Evolutionary conservation across 2,329 filamentous ascomycete species (phyloP), one percentile per base, ranked within the genome.

Genomic region (Stemphylium beticola): DNA sequence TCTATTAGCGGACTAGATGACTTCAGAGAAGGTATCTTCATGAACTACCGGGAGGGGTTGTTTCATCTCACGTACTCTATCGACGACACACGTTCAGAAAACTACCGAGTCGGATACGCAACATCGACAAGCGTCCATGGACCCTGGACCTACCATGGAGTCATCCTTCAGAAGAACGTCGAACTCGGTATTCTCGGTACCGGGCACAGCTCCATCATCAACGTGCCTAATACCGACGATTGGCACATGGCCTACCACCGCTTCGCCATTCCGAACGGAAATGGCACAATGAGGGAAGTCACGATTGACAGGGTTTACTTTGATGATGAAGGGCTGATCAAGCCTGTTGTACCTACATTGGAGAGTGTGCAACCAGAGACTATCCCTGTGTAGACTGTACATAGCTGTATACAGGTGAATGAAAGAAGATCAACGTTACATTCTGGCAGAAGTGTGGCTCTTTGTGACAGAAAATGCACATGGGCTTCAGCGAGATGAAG

Each of bases 211-310:
- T 62, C 58, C 11, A 65, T 71, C 37, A 51, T 71, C n/a, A 63
- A 69, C 24, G 64, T 71, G 0, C 68, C 68, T 1, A 58, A 58
- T 0, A 68, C 68, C 1, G 67, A 68, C 34, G 64, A 71, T 26
- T 71, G 68, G 66, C 69, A 71, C 24, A 69, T 71, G 44, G 64
- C 62, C 4, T 71, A 71, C 38, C 67, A 71, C 34, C 65, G 68
- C 4, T 71, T 69, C 29, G 56, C 46, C 6, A 68, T 71, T 34
- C 65, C 67, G 0, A 53, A 52, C 24, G 67, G 68, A 1, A 59
- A 61, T 44, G 68, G 68, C 2, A 69, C 64, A 9, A 47, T 53
- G 18, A 48, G 68, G 3, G 68, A 68, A 42, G 67, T 65, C 4
- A 68, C 62, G 0, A 65, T 71, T 31, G 68, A 71, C 31, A 49